Evolutionary conservation across 495 filamentous ascomycete genomes (phyloP), one percentile per base, ranked within the genome.

Genomic region (Penicillium coffeae): DNA sequence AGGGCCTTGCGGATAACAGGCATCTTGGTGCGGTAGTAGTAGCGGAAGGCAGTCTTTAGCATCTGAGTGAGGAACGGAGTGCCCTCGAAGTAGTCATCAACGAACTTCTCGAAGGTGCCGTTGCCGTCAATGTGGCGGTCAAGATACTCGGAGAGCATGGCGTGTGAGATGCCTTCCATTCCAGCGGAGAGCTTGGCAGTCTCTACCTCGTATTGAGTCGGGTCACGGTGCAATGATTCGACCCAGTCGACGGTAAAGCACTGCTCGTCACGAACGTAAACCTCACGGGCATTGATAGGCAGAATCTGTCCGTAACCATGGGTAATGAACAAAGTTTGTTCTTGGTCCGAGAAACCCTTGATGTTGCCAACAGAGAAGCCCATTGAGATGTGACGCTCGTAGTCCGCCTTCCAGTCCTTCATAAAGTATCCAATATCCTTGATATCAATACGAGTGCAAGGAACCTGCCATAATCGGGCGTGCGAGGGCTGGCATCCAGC

Each of bases 331-430:
- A 91, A 78, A 22, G 84, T 73, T 33, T 81, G 82, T 68, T 95
- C 90, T 45, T 86, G 79, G 38, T 83, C 80, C 18, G 88, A 86
- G 60, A 92, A 94, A 45, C 90, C 90, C 65, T 92, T 95, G 71
- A 96, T 92, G 60, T 96, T 95, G 60, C 84, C 89, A 30, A 94
- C 84, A 2, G 89, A 90, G 65, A 95, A 88, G 30, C 87, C 88
- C 52, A 89, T 82, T 57, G 76, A 84, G 46, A 91, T 80, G 63
- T 96, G 90, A 43, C 90, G 85, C 68, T 95, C 90, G 62, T 89
- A 94, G 58, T 96, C 90, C 13, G 88, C 90, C 70, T 87, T 92
- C 90, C 89, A 96, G 66, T 95, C 90, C 76, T 95, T 95, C 88
- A 95, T 92, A 76, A 96, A 96, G 60, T 90, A 95, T 22, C 81